Conservation (phyloP, 1,139 yeast species). For the Chernovozyma aurita region DNA sequence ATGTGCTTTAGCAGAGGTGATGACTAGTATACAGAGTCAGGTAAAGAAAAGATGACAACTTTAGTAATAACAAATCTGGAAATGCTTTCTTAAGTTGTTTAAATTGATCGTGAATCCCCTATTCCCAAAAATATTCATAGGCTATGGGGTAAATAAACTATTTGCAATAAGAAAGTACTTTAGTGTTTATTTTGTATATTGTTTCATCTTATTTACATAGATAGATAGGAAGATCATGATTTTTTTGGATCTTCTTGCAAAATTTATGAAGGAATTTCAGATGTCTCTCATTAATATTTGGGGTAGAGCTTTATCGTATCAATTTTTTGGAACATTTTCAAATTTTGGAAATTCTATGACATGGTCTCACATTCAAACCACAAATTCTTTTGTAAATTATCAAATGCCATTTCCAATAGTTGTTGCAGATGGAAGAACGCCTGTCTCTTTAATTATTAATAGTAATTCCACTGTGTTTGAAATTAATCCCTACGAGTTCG, state of each 20-base stretch:
- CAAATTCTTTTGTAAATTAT: conserved; percentile 50
- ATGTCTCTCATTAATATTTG: conserved; percentile 83
- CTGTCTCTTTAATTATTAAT: conserved; percentile 52
- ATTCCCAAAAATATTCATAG: too few relatives aligned
- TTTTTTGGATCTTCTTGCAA: conserved; percentile 53
- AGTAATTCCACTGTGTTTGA: conserved; percentile 75
- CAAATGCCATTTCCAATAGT: conserved; percentile 83
- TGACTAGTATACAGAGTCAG: too few relatives aligned
- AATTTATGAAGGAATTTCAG: conserved; percentile 73
- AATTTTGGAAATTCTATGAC: conserved; percentile 62
- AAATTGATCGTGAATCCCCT: too few relatives aligned
- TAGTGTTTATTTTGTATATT: not conserved
- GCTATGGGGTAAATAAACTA: too few relatives aligned
- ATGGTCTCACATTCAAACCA: conserved; percentile 57
- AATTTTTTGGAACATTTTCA: conserved; percentile 56
- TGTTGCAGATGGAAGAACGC: conserved; percentile 75
- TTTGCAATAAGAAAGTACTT: not conserved
- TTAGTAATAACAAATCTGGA: too few relatives aligned
- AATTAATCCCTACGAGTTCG: conserved; percentile 77
- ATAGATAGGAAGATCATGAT: too few relatives aligned
- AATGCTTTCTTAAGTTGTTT: too few relatives aligned
- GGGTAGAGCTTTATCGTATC: conserved; percentile 84
- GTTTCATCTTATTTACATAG: too few relatives aligned
- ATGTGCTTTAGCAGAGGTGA: too few relatives aligned
- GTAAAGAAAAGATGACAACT: too few relatives aligned